Evolutionary conservation across 371 early-diverging fungal genomes (phyloP).

Genomic region (Saksenaea oblongispora): DNA sequence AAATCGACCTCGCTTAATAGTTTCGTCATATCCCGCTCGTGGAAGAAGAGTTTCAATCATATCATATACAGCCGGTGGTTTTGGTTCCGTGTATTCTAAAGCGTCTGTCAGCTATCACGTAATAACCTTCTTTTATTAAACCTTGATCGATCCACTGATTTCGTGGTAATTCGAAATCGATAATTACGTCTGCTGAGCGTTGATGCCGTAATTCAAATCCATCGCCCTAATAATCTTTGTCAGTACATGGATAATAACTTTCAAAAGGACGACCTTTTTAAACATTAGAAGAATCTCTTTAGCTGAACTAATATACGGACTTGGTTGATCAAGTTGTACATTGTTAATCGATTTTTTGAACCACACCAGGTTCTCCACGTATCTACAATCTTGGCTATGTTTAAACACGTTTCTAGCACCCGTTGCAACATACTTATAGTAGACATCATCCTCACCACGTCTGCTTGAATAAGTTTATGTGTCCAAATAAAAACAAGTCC

Average conservation of each 20-base stretch:
- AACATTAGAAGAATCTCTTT: constrained; percentile 66
- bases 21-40: constrained; percentile 46
- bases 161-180: constrained; percentile 58
- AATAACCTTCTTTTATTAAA: background rate
- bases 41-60: constrained; percentile 71
- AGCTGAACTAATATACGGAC: constrained; percentile 49
- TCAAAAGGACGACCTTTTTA: constrained; percentile 44
- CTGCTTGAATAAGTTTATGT: constrained; percentile 60
- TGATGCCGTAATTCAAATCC: constrained; percentile 67
- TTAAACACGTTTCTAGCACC: background rate
- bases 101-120: background rate
- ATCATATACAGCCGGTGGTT: constrained; percentile 56
- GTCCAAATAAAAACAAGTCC: constrained; percentile 68
- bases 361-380: constrained; percentile 72
- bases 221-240: constrained; percentile 43
- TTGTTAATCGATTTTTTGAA: constrained; percentile 63
- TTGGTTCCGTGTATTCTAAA: constrained; percentile 56
- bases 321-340: constrained; percentile 44
- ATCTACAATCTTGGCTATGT: constrained; percentile 49
- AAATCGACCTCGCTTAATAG: constrained; percentile 47
- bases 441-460: constrained; percentile 61
- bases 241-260: background rate
- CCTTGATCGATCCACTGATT: constrained; percentile 55
- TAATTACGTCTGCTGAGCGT: constrained; percentile 64
- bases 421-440: constrained; percentile 38